phyloP scores from a whole-genome alignment of 1,284 basidiomycete genomes.

The Sporisorium exsertum region DNA sequence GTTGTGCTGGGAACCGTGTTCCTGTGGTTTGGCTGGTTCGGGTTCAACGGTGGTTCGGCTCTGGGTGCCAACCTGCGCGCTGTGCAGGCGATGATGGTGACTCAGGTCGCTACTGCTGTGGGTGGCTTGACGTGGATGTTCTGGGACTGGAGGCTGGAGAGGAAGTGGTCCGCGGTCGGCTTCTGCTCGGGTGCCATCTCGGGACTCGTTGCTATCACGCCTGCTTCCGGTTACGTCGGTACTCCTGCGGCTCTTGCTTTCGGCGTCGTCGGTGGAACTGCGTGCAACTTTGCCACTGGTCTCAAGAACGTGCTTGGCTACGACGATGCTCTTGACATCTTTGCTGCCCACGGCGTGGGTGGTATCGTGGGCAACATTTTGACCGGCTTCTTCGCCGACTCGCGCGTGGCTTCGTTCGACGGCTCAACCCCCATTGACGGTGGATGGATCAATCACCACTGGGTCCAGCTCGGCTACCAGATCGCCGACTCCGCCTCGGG shows the following conservation, averaged over 20 bases:
- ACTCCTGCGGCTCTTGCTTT: conserved; percentile 63
- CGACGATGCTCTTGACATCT: conserved; percentile 75
- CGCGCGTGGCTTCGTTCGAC: conserved; percentile 85
- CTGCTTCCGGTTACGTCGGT: conserved; percentile 75
- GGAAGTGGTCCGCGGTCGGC: conserved; percentile 76
- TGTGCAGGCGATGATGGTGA: conserved; percentile 70
- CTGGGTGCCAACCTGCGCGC: conserved; percentile 71
- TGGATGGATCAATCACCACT: conserved; percentile 91
- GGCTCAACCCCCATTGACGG: conserved; percentile 71
- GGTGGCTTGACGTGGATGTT: conserved; percentile 71
- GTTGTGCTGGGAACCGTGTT: conserved; percentile 71
- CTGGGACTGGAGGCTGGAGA: conserved; percentile 64
- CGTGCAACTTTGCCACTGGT: conserved; percentile 93
- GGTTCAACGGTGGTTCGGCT: conserved; percentile 69
- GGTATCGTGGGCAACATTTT: conserved; percentile 88
- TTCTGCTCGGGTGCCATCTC: conserved; percentile 95
- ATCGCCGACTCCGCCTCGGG: conserved; percentile 78
- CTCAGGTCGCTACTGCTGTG: conserved; percentile 80
- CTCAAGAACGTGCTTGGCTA: conserved; percentile 77
- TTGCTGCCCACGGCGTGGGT: conserved; percentile 88
- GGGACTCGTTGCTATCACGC: conserved; percentile 78
- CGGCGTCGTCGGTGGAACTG: conserved; percentile 81
- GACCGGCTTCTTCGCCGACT: conserved; percentile 88
- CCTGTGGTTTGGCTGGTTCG: conserved; percentile 70
- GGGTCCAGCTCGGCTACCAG: conserved; percentile 80